Evolutionary conservation across 306 rosid genomes (phyloP).

Genomic region (Pyrus pyrifolia): DNA sequence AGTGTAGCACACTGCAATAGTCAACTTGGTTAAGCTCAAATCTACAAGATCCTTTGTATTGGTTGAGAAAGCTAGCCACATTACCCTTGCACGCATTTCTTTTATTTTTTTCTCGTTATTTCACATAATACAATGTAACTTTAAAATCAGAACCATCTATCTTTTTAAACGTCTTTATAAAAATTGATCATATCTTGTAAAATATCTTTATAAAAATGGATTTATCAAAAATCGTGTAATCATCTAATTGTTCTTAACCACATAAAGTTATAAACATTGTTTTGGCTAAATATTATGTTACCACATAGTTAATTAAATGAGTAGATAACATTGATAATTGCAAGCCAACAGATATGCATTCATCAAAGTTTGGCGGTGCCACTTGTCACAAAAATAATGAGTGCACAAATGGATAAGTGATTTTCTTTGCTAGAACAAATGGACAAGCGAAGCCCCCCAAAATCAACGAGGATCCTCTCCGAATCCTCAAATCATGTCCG

Average conservation of each 20-base stretch:
- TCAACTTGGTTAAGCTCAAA: too few relatives aligned
- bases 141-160: neutral
- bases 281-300: neutral
- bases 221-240: neutral
- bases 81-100: neutral
- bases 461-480: too few relatives aligned
- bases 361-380: neutral
- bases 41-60: neutral
- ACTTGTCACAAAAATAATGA: neutral
- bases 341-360: neutral
- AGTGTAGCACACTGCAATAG: rapidly evolving
- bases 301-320: neutral
- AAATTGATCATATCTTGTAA: neutral
- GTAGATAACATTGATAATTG: neutral
- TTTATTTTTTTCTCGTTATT: too few relatives aligned
- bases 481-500: rapidly evolving
- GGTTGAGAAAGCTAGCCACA: neutral
- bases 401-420: neutral
- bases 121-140: neutral
- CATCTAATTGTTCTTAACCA: too few relatives aligned
- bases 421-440: neutral
- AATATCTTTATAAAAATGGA: neutral
- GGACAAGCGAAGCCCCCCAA: too few relatives aligned
- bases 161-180: neutral
- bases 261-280: neutral